Evolutionary conservation across 2,329 filamentous ascomycete species (phyloP).

Genomic region (Phialocephala sp.): DNA sequence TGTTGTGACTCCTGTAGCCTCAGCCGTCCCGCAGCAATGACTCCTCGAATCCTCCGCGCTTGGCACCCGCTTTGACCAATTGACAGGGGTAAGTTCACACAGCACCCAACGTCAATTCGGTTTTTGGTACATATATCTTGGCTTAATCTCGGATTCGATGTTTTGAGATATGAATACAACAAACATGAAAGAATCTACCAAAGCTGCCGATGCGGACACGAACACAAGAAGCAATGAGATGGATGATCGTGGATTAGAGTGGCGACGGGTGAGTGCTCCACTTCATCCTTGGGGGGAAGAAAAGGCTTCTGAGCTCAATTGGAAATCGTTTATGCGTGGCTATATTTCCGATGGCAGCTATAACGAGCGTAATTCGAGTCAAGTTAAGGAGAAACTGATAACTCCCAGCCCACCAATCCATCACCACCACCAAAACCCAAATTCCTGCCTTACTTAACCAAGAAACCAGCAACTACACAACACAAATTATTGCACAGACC

Average conservation of each 20-base stretch:
- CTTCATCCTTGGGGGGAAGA: neutral
- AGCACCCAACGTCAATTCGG: neutral
- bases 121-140: neutral
- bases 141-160: neutral
- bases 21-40: neutral
- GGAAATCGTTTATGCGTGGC: neutral
- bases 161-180: neutral
- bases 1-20: neutral
- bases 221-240: neutral
- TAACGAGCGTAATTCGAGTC: neutral
- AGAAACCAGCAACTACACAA: neutral
- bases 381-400: neutral
- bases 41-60: neutral
- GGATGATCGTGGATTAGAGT: neutral
- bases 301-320: neutral
- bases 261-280: neutral
- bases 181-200: neutral
- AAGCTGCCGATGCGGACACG: neutral
- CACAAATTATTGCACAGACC: neutral
- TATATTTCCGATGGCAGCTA: neutral
- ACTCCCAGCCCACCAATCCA: neutral
- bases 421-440: neutral
- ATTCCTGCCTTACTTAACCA: conserved; percentile 8
- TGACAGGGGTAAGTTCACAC: neutral
- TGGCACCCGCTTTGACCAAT: neutral